These are phyloP conservation scores for Russula abietina DNA, from an alignment of 768 basidiomycete genomes.

Conservation along the genomic window DNA sequence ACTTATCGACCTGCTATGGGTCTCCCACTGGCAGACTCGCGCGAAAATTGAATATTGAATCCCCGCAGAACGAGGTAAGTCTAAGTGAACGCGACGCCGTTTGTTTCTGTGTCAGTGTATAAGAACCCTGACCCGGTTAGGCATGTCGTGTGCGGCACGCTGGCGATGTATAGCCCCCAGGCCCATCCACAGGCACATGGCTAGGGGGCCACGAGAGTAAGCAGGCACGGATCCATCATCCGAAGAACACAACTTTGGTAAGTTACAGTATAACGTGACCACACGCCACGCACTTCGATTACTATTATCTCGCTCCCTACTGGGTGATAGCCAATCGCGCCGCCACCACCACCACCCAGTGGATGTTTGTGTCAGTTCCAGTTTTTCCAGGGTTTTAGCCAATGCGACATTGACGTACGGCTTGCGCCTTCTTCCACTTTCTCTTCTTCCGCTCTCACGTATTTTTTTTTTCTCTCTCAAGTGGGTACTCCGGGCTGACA, in stretches of 20 bases:
- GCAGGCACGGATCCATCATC: not conserved
- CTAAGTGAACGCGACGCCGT: not conserved
- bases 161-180: not conserved
- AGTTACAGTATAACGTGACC: not conserved
- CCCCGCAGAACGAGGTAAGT: not conserved
- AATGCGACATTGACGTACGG: not conserved
- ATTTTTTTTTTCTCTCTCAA: not conserved
- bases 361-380: not conserved
- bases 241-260: not conserved
- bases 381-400: not conserved
- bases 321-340: not conserved
- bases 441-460: not conserved
- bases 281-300: not conserved
- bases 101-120: not conserved
- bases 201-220: not conserved
- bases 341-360: not conserved
- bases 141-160: too few relatives aligned
- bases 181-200: not conserved
- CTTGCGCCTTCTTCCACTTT: not conserved
- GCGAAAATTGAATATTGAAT: not conserved
- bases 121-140: not conserved
- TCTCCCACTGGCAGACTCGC: not conserved
- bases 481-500: not conserved
- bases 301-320: too few relatives aligned
- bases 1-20: not conserved